Conservation (phyloP, 441 rosid genomes). For the Erysimum cheiri region DNA sequence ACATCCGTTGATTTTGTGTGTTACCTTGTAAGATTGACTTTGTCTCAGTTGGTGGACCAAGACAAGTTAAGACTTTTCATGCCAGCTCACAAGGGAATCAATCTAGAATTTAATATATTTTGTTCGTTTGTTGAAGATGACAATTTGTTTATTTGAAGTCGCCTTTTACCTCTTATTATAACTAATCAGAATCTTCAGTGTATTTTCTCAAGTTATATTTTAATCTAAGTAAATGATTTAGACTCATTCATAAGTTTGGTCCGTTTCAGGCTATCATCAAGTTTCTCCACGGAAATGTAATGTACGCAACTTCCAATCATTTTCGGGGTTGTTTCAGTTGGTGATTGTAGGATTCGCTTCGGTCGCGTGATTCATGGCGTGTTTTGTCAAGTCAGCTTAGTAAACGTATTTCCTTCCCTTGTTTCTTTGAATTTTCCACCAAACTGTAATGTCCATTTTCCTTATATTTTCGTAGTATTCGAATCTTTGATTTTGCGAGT, state of each 20-base stretch:
- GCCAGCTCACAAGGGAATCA: conserved; percentile 42
- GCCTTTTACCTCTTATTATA: conserved; percentile 5
- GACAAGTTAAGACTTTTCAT: conserved; percentile 13
- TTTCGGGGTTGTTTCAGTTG: conserved; percentile 36
- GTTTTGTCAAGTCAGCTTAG: conserved; percentile 26
- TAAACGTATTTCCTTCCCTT: not conserved
- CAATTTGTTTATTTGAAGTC: conserved; percentile 8
- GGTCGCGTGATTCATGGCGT: conserved; percentile 18
- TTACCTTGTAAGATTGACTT: conserved; percentile 29
- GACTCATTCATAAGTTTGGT: conserved; percentile 20
- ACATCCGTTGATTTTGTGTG: conserved; percentile 25
- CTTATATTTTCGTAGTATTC: conserved; percentile 1
- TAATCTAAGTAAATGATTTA: conserved; percentile 13
- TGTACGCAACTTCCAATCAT: conserved; percentile 35
- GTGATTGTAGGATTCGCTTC: conserved; percentile 7
- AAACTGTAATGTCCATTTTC: conserved; percentile 1
- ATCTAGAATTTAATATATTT: conserved; percentile 31
- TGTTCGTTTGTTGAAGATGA: conserved; percentile 35
- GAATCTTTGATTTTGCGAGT: conserved; percentile 13
- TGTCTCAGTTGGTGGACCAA: conserved; percentile 32
- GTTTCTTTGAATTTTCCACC: conserved; percentile 21
- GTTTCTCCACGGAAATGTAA: conserved; percentile 34
- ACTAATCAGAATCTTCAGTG: not conserved
- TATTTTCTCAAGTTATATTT: conserved; percentile 22
- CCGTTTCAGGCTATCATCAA: conserved; percentile 11